Evolutionary conservation across 306 rosid species (phyloP), one percentile per base, ranked within the genome.

Genomic region (Acmispon strigosus): DNA sequence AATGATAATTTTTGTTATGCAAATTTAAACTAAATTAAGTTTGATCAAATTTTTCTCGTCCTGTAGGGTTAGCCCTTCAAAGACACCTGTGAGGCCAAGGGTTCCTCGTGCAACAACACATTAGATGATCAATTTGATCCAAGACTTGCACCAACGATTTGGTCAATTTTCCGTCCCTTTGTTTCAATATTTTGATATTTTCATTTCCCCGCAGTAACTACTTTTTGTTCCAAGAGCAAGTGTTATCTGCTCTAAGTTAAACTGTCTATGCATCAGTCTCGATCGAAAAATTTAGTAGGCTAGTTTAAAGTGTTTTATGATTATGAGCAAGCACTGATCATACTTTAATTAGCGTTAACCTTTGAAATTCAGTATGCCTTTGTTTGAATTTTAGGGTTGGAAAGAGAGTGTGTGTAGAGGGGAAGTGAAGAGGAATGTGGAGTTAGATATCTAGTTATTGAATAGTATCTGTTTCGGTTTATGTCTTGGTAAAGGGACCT

Each of bases 11-110:
- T 37, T n/a, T 51, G 32, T 19, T 44, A 72, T 52, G 67, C 49
- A 62, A 67, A 9, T 55, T 49, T 63, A 37, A 7, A 42, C 66
- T 24, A 42, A 42, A 52, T n/a, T 43, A 18, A n/a, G 4, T 66
- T 47, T 66, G 43, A 39, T 39, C 2, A 39, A 39, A 8, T 0
- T 8, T 62, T 73, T 60, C 48, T 18, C 53, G 42, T 76, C 66
- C 66, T 80, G 74, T 62, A 92, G 97, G 90, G 94, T 92, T 42
- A 92, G 97, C 81, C 97, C 97, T 24, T 92, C 97, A 14, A 92
- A 92, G 90, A 92, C 97, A 1, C 97, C 97, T 0, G 97, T 92
- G 68, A 82, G 96, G 81, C 84, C 97, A 8, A 89, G 92, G 34
- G 83, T 87, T 61, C 13, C 86, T 62, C 96, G 86, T 10, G 86